These are phyloP conservation scores for Endoconidiophora polonica DNA, from an alignment of 2,329 filamentous ascomycete genomes.

Conservation along the genomic window DNA sequence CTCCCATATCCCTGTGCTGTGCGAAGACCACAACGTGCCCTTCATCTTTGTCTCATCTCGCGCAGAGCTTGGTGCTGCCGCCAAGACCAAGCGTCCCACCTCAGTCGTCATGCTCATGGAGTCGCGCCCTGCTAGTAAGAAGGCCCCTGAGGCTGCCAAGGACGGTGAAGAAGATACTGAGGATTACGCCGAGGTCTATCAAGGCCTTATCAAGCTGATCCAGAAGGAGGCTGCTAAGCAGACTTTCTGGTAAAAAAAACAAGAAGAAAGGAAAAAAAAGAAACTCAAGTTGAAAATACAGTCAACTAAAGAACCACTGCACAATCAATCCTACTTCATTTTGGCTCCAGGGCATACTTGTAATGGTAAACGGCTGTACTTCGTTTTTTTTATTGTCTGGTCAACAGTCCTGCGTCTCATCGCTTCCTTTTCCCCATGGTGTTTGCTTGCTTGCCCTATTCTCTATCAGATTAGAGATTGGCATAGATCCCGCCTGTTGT, in stretches of 20 bases:
- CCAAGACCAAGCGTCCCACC: conserved; percentile 88
- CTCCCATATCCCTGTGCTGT: conserved; percentile 90
- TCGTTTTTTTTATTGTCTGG: neutral
- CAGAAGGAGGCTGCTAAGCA: conserved; percentile 49
- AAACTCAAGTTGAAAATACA: neutral
- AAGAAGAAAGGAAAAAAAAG: neutral
- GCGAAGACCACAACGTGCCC: conserved; percentile 93
- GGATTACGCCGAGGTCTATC: conserved; percentile 47
- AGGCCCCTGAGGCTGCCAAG: conserved; percentile 26
- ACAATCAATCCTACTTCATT: neutral
- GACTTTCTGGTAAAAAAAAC: conserved; percentile 25
- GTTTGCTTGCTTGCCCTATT: too few relatives aligned
- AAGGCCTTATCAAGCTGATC: conserved; percentile 46
- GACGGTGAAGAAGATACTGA: conserved; percentile 35
- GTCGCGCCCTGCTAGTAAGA: conserved; percentile 32
- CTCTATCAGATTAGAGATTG: too few relatives aligned
- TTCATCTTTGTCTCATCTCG: conserved; percentile 91
- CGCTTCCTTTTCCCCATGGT: too few relatives aligned
- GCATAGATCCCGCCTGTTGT: neutral
- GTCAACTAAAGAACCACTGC: neutral
- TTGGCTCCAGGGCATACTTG: neutral
- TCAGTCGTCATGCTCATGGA: conserved; percentile 82
- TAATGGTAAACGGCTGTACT: too few relatives aligned
- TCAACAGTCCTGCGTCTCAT: too few relatives aligned
- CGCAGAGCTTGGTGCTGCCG: conserved; percentile 83